Evolutionary conservation across 2,329 filamentous ascomycete genomes (phyloP).

Genomic region (Aspergillus pseudoterreus): DNA sequence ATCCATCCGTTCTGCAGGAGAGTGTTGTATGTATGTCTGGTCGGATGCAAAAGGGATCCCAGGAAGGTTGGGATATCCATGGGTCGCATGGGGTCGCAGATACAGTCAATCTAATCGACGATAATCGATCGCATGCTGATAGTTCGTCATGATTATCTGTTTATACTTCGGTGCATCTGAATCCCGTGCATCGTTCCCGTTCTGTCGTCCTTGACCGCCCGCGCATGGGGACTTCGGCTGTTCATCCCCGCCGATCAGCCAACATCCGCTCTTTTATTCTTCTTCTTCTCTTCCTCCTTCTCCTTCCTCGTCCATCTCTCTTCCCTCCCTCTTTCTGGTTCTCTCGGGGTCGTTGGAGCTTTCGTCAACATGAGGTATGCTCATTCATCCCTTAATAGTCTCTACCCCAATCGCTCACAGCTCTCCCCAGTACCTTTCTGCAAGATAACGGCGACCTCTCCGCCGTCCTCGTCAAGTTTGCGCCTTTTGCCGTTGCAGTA

Average conservation of each 20-base stretch:
- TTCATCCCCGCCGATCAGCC: too few species aligned
- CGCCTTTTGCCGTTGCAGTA: constrained; percentile 65
- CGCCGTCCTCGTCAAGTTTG: constrained; percentile 74
- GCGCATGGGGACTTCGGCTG: not conserved
- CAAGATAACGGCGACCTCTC: constrained; percentile 71
- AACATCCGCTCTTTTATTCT: not conserved
- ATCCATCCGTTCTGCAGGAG: not conserved
- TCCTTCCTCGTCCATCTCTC: constrained; percentile 5
- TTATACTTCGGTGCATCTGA: too few species aligned
- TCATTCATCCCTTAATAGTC: not conserved
- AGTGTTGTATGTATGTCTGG: not conserved
- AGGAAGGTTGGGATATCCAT: not conserved
- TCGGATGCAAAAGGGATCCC: not conserved
- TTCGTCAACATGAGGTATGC: constrained; percentile 28
- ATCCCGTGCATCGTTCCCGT: too few species aligned
- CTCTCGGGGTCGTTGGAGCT: constrained; percentile 7
- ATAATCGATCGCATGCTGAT: too few species aligned
- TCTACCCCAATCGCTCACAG: not conserved
- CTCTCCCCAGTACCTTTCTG: constrained; percentile 25
- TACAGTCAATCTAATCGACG: too few species aligned
- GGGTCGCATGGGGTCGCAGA: not conserved
- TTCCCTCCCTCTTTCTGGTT: not conserved
- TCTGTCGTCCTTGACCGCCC: not conserved
- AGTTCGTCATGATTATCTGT: too few species aligned
- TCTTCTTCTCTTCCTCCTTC: constrained; percentile 7